phyloP scores from a whole-genome alignment of 768 basidiomycete species.

The Auriscalpium orientale region DNA sequence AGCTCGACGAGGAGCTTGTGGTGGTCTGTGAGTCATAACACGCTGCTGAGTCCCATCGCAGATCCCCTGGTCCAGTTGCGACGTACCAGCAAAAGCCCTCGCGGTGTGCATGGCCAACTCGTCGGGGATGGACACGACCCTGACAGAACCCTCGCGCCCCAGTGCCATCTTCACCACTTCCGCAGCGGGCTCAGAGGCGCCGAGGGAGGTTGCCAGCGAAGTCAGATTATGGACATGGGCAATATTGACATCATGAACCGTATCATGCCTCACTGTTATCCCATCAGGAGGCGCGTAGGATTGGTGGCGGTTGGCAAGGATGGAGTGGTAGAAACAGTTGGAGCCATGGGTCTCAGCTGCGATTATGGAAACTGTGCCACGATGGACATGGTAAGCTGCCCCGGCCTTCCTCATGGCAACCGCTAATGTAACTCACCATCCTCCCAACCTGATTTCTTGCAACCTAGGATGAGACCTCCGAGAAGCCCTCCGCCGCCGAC shows the following conservation, averaged over 20 bases:
- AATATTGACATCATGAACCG: slow-evolving; percentile 39
- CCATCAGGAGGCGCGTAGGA: slow-evolving; percentile 32
- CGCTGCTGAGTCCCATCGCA: no score
- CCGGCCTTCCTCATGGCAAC: not conserved
- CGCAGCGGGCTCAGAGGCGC: slow-evolving; percentile 57
- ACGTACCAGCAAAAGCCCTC: slow-evolving; percentile 50
- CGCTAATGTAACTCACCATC: slow-evolving; percentile 41
- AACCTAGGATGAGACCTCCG: slow-evolving; percentile 66
- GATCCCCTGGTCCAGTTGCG: not conserved
- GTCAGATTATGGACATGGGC: slow-evolving; percentile 51
- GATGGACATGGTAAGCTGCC: not conserved
- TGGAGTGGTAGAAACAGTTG: slow-evolving; percentile 67
- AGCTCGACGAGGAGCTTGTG: slow-evolving; percentile 72
- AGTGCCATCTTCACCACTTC: slow-evolving; percentile 61
- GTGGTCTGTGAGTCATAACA: slow-evolving; percentile 39
- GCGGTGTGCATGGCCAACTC: slow-evolving; percentile 61
- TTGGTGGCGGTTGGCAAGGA: slow-evolving; percentile 43
- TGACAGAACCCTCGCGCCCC: slow-evolving; percentile 47
- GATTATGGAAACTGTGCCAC: slow-evolving; percentile 51
- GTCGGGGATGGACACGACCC: slow-evolving; percentile 57
- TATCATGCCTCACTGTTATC: slow-evolving; percentile 34
- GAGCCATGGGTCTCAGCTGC: slow-evolving; percentile 66
- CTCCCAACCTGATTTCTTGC: slow-evolving; percentile 56
- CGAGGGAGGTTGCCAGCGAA: slow-evolving; percentile 64
- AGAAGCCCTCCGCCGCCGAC: slow-evolving; percentile 71